These are phyloP conservation scores for Cystofilobasidium bisporidii DNA, from an alignment of 768 basidiomycete genomes.

Conservation along the genomic window DNA sequence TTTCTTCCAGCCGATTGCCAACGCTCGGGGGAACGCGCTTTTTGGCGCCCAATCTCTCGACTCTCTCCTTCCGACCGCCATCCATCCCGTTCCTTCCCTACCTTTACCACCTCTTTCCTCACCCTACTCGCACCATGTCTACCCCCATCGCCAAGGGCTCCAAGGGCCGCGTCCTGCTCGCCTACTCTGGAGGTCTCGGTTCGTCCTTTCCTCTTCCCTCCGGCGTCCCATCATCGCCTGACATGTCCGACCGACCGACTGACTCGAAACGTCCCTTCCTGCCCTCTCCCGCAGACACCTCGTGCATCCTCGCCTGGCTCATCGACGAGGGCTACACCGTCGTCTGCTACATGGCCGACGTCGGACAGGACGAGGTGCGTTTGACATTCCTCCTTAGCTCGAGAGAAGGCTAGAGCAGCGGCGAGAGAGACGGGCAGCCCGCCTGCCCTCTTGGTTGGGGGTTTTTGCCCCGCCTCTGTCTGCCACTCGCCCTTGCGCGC, in stretches of 20 bases:
- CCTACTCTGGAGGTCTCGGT: constrained; percentile 98
- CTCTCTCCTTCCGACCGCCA: not conserved
- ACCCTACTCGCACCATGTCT: constrained; percentile 18
- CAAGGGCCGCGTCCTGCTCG: constrained; percentile 81
- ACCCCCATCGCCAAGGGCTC: constrained; percentile 31
- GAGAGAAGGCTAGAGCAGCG: not conserved
- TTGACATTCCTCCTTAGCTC: not conserved
- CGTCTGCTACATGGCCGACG: constrained; percentile 64
- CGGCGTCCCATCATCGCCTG: not conserved
- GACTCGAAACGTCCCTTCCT: constrained; percentile 8
- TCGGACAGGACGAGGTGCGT: constrained; percentile 40
- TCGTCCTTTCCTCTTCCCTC: constrained; percentile 37
- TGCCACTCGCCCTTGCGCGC: too few species aligned
- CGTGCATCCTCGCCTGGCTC: constrained; percentile 97
- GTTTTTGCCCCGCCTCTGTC: too few species aligned
- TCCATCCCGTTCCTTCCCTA: not conserved
- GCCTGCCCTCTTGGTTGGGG: too few species aligned
- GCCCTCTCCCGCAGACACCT: constrained; percentile 59
- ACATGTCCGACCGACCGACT: not conserved
- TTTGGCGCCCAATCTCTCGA: too few species aligned
- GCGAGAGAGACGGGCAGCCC: too few species aligned
- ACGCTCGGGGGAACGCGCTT: too few species aligned
- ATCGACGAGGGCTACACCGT: constrained; percentile 98
- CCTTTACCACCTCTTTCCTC: not conserved
- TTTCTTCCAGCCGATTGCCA: too few species aligned